Percentiles rank a stretch among this genome's conserved stretches.
phyloP scores from a whole-genome alignment of 768 basidiomycete genomes.

The Leccinum olivaceopallidum region DNA sequence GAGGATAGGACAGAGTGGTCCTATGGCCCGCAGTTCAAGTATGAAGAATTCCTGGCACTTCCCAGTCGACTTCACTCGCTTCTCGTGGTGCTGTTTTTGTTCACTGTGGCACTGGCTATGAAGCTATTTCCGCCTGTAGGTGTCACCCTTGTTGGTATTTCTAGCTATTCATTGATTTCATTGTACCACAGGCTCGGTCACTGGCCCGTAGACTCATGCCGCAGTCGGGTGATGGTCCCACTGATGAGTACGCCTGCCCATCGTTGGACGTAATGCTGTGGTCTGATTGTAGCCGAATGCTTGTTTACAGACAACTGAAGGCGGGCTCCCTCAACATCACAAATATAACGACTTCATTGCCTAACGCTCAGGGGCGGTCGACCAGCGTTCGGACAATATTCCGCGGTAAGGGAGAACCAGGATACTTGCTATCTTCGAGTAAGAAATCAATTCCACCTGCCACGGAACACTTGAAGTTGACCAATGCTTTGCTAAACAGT shows the following conservation, averaged over 20 bases:
- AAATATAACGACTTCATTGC: conserved; percentile 68
- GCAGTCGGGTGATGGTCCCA: conserved; percentile 61
- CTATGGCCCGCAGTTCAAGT: conserved; percentile 76
- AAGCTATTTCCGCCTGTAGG: conserved; percentile 40
- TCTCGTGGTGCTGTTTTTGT: conserved; percentile 37
- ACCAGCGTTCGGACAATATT: conserved; percentile 58
- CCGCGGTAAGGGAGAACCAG: conserved; percentile 74
- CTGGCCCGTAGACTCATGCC: conserved; percentile 51
- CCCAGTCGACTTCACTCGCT: conserved; percentile 42
- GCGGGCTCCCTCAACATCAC: conserved; percentile 61
- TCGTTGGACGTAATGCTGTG: background rate
- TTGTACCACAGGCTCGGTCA: conserved; percentile 46
- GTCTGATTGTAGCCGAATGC: conserved; percentile 4
- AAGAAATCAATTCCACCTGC: background rate
- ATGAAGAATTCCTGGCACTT: conserved; percentile 66
- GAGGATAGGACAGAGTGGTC: conserved; percentile 21
- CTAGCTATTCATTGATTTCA: background rate
- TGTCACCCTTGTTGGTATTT: background rate
- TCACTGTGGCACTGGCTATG: conserved; percentile 26
- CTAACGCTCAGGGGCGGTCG: conserved; percentile 39
- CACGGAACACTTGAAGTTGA: conserved; percentile 1
- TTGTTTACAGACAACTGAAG: conserved; percentile 47
- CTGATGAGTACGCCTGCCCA: conserved; percentile 49
- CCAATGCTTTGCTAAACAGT: conserved; percentile 39
- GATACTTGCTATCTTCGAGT: conserved; percentile 44